These are phyloP conservation scores for Suhomyces kunorum DNA, from an alignment of 1,139 yeast genomes.

Conservation along the genomic window DNA sequence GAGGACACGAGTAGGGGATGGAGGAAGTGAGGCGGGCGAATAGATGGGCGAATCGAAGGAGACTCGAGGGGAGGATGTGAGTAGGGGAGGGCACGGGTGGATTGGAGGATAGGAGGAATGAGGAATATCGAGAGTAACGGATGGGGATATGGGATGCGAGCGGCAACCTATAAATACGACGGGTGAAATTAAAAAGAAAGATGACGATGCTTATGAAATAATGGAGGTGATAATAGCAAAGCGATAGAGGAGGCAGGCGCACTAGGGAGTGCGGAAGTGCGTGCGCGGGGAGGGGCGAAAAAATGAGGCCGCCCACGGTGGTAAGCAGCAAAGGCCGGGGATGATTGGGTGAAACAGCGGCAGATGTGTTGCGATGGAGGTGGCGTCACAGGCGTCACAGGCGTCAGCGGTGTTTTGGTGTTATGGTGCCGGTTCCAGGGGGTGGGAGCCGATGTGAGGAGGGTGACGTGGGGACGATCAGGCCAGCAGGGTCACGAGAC, in stretches of 20 bases:
- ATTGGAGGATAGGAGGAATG: background rate
- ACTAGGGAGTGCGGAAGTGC: constrained; percentile 7
- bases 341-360: constrained; percentile 4
- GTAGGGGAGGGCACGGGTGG: background rate
- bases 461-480: background rate
- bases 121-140: background rate
- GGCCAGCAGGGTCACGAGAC: background rate
- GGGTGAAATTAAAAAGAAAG: constrained; percentile 13
- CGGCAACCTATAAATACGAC: constrained; percentile 13
- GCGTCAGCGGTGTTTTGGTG: background rate
- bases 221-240: constrained; percentile 13
- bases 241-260: constrained; percentile 10
- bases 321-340: constrained; percentile 4
- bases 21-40: constrained; percentile 4
- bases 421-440: no score
- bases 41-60: constrained; percentile 1
- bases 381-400: background rate
- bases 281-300: constrained; percentile 4
- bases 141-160: constrained; percentile 3
- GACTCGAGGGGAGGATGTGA: background rate
- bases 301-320: constrained; percentile 3
- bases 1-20: constrained; percentile 4
- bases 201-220: constrained; percentile 15
- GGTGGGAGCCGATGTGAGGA: no score
- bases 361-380: background rate